phyloP scores from a whole-genome alignment of 192 early-diverging fungal species.

The Coemansia sp. region DNA sequence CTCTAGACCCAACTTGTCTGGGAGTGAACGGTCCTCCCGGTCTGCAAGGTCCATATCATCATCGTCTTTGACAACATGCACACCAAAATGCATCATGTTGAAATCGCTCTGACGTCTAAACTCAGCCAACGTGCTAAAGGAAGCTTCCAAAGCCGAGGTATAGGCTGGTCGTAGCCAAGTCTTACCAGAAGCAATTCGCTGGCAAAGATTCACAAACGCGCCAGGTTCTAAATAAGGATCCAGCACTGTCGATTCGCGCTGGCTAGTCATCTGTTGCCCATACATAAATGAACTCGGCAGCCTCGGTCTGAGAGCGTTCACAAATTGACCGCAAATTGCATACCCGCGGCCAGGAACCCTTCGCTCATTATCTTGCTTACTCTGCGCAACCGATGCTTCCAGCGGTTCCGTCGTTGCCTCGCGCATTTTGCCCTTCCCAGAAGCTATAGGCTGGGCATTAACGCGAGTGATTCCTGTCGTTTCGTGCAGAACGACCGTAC shows the following conservation, averaged over 20 bases:
- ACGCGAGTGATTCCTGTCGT: constrained; percentile 34
- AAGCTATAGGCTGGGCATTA: background rate
- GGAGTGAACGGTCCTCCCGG: background rate
- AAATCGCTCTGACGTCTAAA: constrained; percentile 10
- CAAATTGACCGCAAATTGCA: constrained; percentile 26
- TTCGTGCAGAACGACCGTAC: constrained; percentile 31
- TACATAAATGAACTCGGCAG: constrained; percentile 17
- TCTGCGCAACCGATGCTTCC: background rate
- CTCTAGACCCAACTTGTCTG: background rate
- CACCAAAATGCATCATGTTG: constrained; percentile 4
- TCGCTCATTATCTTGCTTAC: background rate
- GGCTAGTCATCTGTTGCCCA: background rate
- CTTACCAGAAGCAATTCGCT: constrained; percentile 21
- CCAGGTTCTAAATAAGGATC: constrained; percentile 1
- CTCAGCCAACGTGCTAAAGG: constrained; percentile 12
- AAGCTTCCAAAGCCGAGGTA: background rate
- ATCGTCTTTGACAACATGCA: background rate
- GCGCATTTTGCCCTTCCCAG: background rate
- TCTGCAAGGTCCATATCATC: background rate
- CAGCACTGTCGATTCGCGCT: background rate
- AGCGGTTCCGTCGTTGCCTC: background rate
- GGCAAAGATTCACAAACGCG: constrained; percentile 21
- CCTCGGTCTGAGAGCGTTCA: constrained; percentile 15
- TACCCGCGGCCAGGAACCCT: constrained; percentile 52
- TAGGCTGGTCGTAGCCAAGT: constrained; percentile 42